Base-by-base conservation (phyloP, 2,329 filamentous ascomycete species). In the Paecilomyces fulvus region DNA sequence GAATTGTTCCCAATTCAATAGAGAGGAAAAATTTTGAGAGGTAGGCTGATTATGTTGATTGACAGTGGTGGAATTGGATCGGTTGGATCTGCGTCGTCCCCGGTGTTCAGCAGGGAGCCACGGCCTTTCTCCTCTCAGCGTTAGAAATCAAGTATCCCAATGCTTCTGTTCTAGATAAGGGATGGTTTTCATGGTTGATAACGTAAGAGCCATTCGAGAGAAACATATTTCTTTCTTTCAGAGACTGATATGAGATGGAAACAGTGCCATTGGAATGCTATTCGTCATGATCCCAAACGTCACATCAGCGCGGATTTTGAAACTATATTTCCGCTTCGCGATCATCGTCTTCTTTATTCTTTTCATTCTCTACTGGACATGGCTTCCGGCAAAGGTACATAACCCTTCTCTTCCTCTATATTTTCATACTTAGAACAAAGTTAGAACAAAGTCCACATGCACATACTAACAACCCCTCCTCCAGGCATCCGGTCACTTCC, bases 101-200 rank as follows among this genome's bases (percentile, higher is more conserved):
- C 1, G 73, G 71, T 7, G 70, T 73, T 2, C 71, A 73, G 58
- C 72, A 75, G 59, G 73, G 72, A 6, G 58, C 68, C 1, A 75
- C 73, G 8, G 73, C 73, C 54, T 74, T 75, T 58, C 61, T 75
- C 14, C 63, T 75, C n/a, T 66, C 67, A 17, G 71, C 70, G n/a
- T 63, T 74, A 17, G 64, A 72, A 60, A 71, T 75, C 59, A 61
- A 66, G 52, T 73, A 75, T 59, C 73, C 73, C 3, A 59, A 70
- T 51, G 61, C 65, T 0, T 57, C 61, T 14, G 60, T 73, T 3
- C 57, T 75, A 17, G 53, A 46, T 28, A 64, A 73, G 54, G 72
- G 71, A 23, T 75, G 72, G 70, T 72, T 74, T 56, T 58, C 63
- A 7, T 73, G 71, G 72, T 63, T 72, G 2, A 57, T 73, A 10